Percentiles rank a stretch among this genome's conserved stretches.
Conservation (phyloP, 768 basidiomycete species). For the Lactifluus echinatus region DNA sequence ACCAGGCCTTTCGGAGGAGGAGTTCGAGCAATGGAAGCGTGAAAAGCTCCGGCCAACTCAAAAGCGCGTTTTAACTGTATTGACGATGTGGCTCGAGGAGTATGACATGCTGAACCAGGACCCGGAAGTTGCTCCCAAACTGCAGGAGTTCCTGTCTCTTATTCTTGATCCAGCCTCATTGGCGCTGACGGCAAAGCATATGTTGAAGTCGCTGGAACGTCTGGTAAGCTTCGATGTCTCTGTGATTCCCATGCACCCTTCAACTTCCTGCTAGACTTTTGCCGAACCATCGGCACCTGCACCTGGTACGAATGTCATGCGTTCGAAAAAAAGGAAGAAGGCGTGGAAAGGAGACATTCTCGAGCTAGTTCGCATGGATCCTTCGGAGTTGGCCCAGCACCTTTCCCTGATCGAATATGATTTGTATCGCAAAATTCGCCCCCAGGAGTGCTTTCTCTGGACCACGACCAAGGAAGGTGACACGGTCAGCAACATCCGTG, state of each 20-base stretch:
- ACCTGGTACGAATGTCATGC: neutral
- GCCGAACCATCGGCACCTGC: conserved; percentile 6
- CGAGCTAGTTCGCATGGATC: conserved; percentile 58
- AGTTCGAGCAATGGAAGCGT: conserved; percentile 58
- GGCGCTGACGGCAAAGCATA: conserved; percentile 37
- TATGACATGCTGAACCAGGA: conserved; percentile 57
- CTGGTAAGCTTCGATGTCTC: conserved; percentile 35
- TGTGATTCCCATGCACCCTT: neutral
- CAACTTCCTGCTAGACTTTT: conserved; percentile 13
- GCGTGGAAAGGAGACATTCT: conserved; percentile 45
- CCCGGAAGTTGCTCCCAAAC: conserved; percentile 45
- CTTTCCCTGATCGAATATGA: conserved; percentile 66
- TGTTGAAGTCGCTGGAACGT: conserved; percentile 45
- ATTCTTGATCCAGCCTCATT: conserved; percentile 33
- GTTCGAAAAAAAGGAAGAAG: conserved; percentile 28
- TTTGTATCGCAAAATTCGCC: conserved; percentile 59
- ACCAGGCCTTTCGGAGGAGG: conserved; percentile 35
- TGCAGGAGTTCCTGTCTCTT: conserved; percentile 47
- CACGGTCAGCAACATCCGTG: conserved; percentile 36
- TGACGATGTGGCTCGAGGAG: conserved; percentile 54
- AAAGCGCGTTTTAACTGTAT: conserved; percentile 46
- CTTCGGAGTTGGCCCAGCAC: conserved; percentile 69
- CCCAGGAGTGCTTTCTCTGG: conserved; percentile 69
- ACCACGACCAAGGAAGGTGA: conserved; percentile 33
- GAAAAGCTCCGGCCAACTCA: conserved; percentile 56